A percentile compares a stretch with the other conserved stretches of the same genome.
These are phyloP conservation scores for Haplosporangium sp. DNA, from an alignment of 371 early-diverging fungal species.

Conservation along the genomic window DNA sequence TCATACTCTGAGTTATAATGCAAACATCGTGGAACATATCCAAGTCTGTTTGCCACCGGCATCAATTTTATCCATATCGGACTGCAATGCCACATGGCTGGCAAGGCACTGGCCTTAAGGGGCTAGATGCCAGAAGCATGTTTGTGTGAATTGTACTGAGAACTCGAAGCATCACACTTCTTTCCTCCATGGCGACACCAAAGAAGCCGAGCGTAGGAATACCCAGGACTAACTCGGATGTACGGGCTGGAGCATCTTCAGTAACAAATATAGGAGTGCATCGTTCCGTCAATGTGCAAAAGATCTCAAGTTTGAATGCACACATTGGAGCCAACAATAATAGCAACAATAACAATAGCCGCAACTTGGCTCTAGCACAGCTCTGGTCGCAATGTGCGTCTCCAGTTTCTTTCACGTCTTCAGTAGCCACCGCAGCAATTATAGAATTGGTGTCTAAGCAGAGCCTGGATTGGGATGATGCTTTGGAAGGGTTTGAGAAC, in stretches of 20 bases:
- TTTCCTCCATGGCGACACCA: conserved; percentile 2
- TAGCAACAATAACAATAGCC: conserved; percentile 12
- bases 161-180: neutral
- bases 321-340: conserved; percentile 11
- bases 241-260: neutral
- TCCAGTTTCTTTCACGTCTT: conserved; percentile 27
- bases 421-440: conserved; percentile 33
- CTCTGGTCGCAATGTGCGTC: conserved; percentile 50
- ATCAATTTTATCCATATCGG: neutral
- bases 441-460: conserved; percentile 25
- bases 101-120: neutral
- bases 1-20: no score
- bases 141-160: neutral
- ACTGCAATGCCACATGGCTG: neutral
- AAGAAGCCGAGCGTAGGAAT: conserved; percentile 4
- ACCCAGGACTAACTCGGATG: conserved; percentile 6
- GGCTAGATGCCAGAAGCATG: neutral
- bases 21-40: no score
- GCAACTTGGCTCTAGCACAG: conserved; percentile 33
- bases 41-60: no score
- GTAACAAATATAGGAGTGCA: conserved; percentile 5
- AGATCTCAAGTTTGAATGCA: conserved; percentile 23
- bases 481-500: conserved; percentile 46
- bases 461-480: conserved; percentile 36
- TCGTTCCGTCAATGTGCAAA: conserved; percentile 48